These are phyloP conservation scores for Hymenoscyphus scutula DNA, from an alignment of 2,329 filamentous ascomycete genomes.

Conservation along the genomic window DNA sequence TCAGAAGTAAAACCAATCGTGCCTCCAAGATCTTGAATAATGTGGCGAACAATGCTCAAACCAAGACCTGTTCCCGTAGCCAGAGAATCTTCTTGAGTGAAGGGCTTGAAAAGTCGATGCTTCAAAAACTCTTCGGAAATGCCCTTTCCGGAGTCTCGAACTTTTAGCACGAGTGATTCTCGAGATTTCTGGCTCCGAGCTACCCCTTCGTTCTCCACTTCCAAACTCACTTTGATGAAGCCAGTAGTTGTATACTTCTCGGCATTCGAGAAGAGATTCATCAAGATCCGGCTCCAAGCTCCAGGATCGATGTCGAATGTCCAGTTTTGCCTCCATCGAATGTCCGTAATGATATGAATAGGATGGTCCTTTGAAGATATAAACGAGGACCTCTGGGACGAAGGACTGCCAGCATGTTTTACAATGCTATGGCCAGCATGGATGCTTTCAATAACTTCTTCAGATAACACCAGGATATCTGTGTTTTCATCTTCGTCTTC, in stretches of 20 bases:
- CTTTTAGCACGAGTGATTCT: slow-evolving; percentile 40
- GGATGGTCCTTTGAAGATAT: slow-evolving; percentile 14
- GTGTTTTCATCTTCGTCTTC: slow-evolving; percentile 24
- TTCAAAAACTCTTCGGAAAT: slow-evolving; percentile 62
- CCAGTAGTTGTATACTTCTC: slow-evolving; percentile 59
- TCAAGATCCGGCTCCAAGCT: slow-evolving; percentile 49
- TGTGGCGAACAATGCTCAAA: slow-evolving; percentile 58
- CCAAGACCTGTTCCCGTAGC: slow-evolving; percentile 61
- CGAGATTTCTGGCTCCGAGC: slow-evolving; percentile 18
- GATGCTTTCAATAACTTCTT: slow-evolving; percentile 36
- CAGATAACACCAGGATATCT: slow-evolving; percentile 31
- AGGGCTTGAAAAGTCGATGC: slow-evolving; percentile 59
- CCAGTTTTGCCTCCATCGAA: slow-evolving; percentile 50
- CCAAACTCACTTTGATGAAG: slow-evolving; percentile 46
- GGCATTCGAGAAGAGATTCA: slow-evolving; percentile 62
- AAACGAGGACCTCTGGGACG: slow-evolving; percentile 25
- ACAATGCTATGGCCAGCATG: slow-evolving; percentile 31
- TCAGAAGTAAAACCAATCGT: slow-evolving; percentile 56
- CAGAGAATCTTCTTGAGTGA: slow-evolving; percentile 60
- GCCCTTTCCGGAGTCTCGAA: slow-evolving; percentile 63
- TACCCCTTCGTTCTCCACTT: slow-evolving; percentile 28
- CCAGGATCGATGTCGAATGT: slow-evolving; percentile 54
- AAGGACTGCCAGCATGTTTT: slow-evolving; percentile 27
- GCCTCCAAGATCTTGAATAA: slow-evolving; percentile 59
- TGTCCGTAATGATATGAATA: slow-evolving; percentile 51